These are phyloP conservation scores for Volutella citrinella DNA, from an alignment of 2,329 filamentous ascomycete species.

Conservation along the genomic window DNA sequence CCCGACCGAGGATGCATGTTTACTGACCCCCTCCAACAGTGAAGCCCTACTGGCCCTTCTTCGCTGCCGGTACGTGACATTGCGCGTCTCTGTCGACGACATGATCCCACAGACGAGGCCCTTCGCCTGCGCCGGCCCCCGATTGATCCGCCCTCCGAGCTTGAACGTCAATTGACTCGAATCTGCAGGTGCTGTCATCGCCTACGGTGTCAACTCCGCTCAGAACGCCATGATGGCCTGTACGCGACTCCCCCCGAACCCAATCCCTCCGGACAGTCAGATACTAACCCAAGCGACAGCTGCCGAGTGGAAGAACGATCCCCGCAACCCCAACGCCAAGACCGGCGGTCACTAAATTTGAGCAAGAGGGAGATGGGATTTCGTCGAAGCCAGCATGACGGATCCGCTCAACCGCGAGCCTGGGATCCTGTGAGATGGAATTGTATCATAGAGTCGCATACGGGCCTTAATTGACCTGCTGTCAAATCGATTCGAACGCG, in stretches of 20 bases:
- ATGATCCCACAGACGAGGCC: constrained; percentile 7
- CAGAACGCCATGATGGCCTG: constrained; percentile 74
- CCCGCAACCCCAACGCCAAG: constrained; percentile 72
- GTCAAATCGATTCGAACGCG: constrained; percentile 21
- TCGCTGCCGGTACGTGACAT: constrained; percentile 77
- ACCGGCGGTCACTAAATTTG: constrained; percentile 42
- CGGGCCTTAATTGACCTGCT: constrained; percentile 32
- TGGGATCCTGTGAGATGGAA: constrained; percentile 27
- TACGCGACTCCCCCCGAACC: constrained; percentile 39
- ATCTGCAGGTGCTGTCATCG: constrained; percentile 75
- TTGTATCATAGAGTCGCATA: constrained; percentile 43
- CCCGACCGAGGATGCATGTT: constrained; percentile 20
- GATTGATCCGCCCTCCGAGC: constrained; percentile 19
- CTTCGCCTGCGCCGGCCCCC: constrained; percentile 7
- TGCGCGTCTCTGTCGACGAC: constrained; percentile 14
- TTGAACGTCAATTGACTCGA: constrained; percentile 24
- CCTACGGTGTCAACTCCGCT: constrained; percentile 87
- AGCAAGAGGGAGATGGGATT: constrained; percentile 19
- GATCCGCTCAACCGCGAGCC: constrained; percentile 24
- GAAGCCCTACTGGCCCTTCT: constrained; percentile 90
- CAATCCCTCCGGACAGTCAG: background rate
- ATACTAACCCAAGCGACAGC: constrained; percentile 49
- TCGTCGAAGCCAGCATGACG: constrained; percentile 23
- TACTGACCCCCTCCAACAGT: constrained; percentile 52
- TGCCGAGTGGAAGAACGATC: constrained; percentile 96